Evolutionary conservation across 176 grass and related monocot species (phyloP), one percentile per base, ranked within the genome.

Genomic region (Ampelocalamus luodianensis): DNA sequence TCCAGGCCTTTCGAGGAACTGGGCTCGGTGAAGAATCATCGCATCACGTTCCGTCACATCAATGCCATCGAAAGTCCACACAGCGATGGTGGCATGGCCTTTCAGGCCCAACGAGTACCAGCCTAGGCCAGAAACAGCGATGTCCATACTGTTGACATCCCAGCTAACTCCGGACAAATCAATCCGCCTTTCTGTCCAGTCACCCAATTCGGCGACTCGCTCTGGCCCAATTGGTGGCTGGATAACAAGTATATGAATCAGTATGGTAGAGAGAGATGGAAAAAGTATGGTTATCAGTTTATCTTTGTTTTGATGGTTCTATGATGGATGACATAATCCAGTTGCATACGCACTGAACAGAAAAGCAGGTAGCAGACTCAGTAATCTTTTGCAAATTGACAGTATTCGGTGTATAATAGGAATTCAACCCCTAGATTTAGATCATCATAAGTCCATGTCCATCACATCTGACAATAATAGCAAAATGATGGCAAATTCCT

Each of bases 21-120:
- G 86, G 68, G 96, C 93, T 80, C 96, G 84, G 60, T 94, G 92
- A 75, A 98, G 91, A 65, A 95, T 90, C 87, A 98, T 82, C 0
- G 96, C 91, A 48, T 98, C 96, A 77, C 96, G 90, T 34, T 90
- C 83, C 16, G 87, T 90, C 53, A 93, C 89, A 81, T 92, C 80
- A 79, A 98, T 77, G 42, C 93, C 96, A 34, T 94, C 76, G 12
- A 93, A 95, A 45, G 93, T 95, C 89, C 91, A 93, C 55, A 98
- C 45, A 4, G 82, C 77, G 34, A 98, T 24, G 69, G 76, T 90
- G 27, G 93, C 96, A 44, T 82, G 72, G 18, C 93, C 96, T 65
- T 95, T 98, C 18, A 98, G 83, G 36, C 96, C 96, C 72, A 98
- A 78, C 26, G 87, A 95, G 79, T 88, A 98, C 93, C 96, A 98